Evolutionary conservation across 352 stramenopile genomes (phyloP).

Genomic region (Phytophthora colocasiae): DNA sequence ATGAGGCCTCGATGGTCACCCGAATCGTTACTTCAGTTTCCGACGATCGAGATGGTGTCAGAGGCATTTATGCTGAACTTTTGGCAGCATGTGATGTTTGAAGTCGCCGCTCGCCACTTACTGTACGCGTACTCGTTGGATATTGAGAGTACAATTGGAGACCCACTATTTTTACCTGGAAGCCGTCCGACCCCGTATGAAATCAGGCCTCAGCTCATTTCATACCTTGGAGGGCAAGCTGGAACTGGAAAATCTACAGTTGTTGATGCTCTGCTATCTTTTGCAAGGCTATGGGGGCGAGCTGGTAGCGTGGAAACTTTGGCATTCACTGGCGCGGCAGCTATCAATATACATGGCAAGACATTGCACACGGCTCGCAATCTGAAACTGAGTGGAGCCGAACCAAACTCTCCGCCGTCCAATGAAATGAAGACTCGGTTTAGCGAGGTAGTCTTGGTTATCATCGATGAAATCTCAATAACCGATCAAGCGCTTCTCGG

Average conservation of each 20-base stretch:
- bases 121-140: conserved; percentile 24
- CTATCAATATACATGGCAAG: conserved; percentile 20
- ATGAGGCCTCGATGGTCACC: background rate
- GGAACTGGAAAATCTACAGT: conserved; percentile 18
- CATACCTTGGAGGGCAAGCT: conserved; percentile 16
- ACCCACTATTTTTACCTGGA: conserved; percentile 11
- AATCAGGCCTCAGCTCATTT: conserved; percentile 11
- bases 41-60: conserved; percentile 19
- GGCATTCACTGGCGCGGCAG: conserved; percentile 3
- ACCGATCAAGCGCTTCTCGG: conserved; percentile 28
- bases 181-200: conserved; percentile 14
- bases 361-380: conserved; percentile 14
- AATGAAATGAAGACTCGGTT: conserved; percentile 25
- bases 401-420: conserved; percentile 7
- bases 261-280: background rate
- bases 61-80: conserved; percentile 33
- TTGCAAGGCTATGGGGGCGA: conserved; percentile 1
- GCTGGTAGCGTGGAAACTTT: conserved; percentile 13
- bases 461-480: conserved; percentile 41
- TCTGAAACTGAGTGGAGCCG: conserved; percentile 7
- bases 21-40: conserved; percentile 14
- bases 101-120: conserved; percentile 1
- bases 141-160: background rate
- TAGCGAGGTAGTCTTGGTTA: conserved; percentile 15
- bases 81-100: conserved; percentile 40